These are phyloP conservation scores for Cronartium ribicola DNA, from an alignment of 1,284 basidiomycete genomes.

Conservation along the genomic window DNA sequence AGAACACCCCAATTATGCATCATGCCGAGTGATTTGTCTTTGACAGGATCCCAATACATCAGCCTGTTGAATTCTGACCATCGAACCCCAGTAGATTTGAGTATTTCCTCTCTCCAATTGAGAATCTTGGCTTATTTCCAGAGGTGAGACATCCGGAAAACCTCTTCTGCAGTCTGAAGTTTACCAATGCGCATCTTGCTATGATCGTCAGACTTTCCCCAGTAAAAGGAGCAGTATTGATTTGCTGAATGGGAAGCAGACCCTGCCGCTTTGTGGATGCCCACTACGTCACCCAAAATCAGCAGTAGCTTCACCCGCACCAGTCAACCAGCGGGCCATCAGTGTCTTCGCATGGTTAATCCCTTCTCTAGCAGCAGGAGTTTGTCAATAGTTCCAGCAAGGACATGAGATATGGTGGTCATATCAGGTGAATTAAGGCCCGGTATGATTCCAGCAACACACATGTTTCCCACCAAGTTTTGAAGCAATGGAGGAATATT, in stretches of 20 bases:
- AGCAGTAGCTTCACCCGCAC: background rate
- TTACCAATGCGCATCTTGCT: background rate
- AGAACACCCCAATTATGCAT: constrained; percentile 6
- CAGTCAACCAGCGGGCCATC: background rate
- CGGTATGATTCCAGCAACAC: constrained; percentile 1
- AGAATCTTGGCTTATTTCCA: background rate
- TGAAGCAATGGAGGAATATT: constrained; percentile 8
- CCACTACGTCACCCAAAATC: constrained; percentile 22
- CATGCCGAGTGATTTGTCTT: background rate
- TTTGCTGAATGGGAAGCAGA: constrained; percentile 8
- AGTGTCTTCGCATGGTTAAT: background rate
- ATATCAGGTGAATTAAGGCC: constrained; percentile 1
- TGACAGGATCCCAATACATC: background rate
- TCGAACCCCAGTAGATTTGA: background rate
- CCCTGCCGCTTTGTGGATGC: constrained; percentile 13
- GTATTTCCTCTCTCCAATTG: background rate
- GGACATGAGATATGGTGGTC: constrained; percentile 16
- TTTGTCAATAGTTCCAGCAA: constrained; percentile 16
- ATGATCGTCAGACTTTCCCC: too few relatives aligned
- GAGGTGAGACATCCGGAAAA: background rate
- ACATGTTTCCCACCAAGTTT: background rate
- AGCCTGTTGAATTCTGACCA: constrained; percentile 1
- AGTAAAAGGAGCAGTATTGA: constrained; percentile 23
- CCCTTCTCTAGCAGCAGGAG: constrained; percentile 8
- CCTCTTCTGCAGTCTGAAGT: background rate